A percentile compares a stretch with the other conserved stretches of the same genome.
phyloP scores from a whole-genome alignment of 2,329 filamentous ascomycete species.

The Xylaria hypoxylon region DNA sequence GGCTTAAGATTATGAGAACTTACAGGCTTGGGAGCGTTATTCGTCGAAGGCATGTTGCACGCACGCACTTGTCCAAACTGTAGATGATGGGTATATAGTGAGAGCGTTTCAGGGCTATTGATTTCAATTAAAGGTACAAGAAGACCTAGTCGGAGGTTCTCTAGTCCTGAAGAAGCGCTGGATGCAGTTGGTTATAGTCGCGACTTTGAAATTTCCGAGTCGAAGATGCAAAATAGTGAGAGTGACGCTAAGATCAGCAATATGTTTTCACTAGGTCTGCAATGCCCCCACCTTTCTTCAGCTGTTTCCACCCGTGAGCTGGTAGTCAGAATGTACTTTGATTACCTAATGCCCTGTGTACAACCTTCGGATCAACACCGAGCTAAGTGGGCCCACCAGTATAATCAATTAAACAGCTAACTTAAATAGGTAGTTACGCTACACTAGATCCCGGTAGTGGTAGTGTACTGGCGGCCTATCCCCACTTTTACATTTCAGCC shows the following conservation, averaged over 20 bases:
- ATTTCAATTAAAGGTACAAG: not conserved
- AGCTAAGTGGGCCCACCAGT: too few relatives aligned
- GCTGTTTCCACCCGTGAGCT: slow-evolving; percentile 17
- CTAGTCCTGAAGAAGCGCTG: not conserved
- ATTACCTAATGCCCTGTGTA: too few relatives aligned
- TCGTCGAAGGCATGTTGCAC: slow-evolving; percentile 46
- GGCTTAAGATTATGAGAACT: slow-evolving; percentile 16
- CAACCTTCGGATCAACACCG: too few relatives aligned
- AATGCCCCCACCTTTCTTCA: not conserved
- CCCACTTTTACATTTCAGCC: too few relatives aligned
- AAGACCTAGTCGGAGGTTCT: not conserved
- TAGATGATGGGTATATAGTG: not conserved
- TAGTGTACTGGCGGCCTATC: too few relatives aligned
- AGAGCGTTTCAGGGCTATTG: not conserved
- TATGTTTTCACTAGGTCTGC: slow-evolving; percentile 17
- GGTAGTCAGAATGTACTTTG: too few relatives aligned
- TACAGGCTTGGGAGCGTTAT: slow-evolving; percentile 41
- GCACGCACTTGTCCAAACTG: slow-evolving; percentile 15
- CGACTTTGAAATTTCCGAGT: slow-evolving; percentile 31
- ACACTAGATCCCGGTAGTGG: too few relatives aligned
- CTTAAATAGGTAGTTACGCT: too few relatives aligned
- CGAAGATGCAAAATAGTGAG: slow-evolving; percentile 22
- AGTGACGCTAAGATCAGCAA: slow-evolving; percentile 31
- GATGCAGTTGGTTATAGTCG: slow-evolving; percentile 15
- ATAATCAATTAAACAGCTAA: too few relatives aligned